Base-by-base conservation (phyloP, 2,329 filamentous ascomycete genomes). In the Acarospora socialis region DNA sequence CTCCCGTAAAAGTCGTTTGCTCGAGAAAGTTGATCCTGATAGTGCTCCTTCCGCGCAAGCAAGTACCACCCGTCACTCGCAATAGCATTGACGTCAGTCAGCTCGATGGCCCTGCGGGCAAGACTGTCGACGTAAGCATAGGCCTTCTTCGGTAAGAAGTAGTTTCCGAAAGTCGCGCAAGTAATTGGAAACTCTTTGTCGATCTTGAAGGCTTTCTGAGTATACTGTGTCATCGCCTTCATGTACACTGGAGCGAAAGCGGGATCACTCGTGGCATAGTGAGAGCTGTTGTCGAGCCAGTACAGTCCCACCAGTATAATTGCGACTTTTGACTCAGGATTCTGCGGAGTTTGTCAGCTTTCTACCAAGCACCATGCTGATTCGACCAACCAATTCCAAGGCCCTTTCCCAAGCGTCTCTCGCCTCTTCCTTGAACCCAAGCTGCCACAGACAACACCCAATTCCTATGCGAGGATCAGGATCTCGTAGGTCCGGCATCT, bases 61-160 rank as follows among this genome's bases (percentile, higher is more conserved):
- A 95, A 60, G 56, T 94, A 98, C 86, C 87, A 95, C 21, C 90
- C 92, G 51, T 98, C 92, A 57, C 87, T 93, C 15, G 87, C 87
- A 53, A 95, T 83, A 3, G 86, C 82, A 53, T 93, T 93, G 45
- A 95, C 82, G 50, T 98, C 90, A 2, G 90, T 95, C 47, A 82
- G 78, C 49, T 94, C 83, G 40, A 98, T 94, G 5, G 90, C 86
- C 53, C 90, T 90, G 52, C 86, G 80, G 5, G 87, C 82, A 12
- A 98, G 66, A 13, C 76, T 75, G 43, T 95, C 84, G 7, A 90
- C 84, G 38, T 83, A 84, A 15, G 72, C 60, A 55, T 83, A 78
- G 6, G 75, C 73, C 51, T 84, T 92, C 47, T 81, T 72, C 10
- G 26, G 76, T 17, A 94, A 62, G 56, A 94, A 95, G 55, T 93